Evolutionary conservation across 2,329 filamentous ascomycete genomes (phyloP).

Genomic region (Acephala macrosclerotiorum): DNA sequence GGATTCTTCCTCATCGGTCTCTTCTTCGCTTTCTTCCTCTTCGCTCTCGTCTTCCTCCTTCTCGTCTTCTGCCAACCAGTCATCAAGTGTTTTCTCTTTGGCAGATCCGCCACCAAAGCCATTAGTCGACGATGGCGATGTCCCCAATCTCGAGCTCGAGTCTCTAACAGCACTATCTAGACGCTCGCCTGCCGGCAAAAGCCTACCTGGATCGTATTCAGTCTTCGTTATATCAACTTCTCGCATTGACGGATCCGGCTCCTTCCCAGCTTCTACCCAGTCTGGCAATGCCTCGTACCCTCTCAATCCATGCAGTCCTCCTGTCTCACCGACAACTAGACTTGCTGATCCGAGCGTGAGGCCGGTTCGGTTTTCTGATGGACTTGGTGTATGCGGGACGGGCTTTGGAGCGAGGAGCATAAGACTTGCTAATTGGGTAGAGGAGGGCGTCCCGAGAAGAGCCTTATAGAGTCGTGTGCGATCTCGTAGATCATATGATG

Average conservation of each 20-base stretch:
- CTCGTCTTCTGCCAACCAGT: conserved; percentile 78
- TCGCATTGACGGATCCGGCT: conserved; percentile 79
- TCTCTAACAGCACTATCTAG: conserved; percentile 64
- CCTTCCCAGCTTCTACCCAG: conserved; percentile 82
- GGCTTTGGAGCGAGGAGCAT: conserved; percentile 95
- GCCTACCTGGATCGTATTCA: conserved; percentile 49
- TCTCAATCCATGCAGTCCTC: conserved; percentile 74
- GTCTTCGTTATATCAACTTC: conserved; percentile 58
- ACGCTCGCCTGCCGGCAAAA: conserved; percentile 66
- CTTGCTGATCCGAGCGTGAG: conserved; percentile 86
- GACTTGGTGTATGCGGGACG: conserved; percentile 87
- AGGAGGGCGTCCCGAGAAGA: conserved; percentile 76
- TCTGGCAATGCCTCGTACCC: conserved; percentile 83
- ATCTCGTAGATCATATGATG: conserved; percentile 93
- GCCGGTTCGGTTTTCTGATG: conserved; percentile 81
- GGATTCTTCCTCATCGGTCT: conserved; percentile 44
- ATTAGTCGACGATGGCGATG: conserved; percentile 54
- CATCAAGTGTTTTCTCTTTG: conserved; percentile 81
- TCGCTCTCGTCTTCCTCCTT: conserved; percentile 59
- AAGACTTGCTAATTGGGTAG: conserved; percentile 84
- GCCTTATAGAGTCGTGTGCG: conserved; percentile 88
- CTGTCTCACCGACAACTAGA: conserved; percentile 80
- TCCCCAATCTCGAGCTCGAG: conserved; percentile 43
- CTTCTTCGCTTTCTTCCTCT: conserved; percentile 54
- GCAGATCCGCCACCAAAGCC: conserved; percentile 46